These are phyloP conservation scores for Xanthoconium separans DNA, from an alignment of 1,284 basidiomycete genomes.

Conservation along the genomic window DNA sequence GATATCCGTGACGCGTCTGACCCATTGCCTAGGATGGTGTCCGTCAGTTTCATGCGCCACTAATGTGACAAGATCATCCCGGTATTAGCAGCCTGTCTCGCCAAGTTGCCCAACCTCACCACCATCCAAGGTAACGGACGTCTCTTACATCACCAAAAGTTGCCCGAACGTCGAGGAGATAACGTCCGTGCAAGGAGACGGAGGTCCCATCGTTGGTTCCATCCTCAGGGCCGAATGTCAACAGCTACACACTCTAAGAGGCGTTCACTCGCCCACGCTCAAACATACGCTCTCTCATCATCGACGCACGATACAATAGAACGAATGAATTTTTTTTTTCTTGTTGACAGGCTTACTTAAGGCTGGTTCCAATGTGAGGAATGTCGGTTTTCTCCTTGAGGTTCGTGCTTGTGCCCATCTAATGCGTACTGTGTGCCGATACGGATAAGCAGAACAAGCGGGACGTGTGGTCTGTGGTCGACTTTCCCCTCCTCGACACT, in stretches of 20 bases:
- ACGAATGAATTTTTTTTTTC: neutral
- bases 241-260: slow-evolving; percentile 8
- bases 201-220: slow-evolving; percentile 6
- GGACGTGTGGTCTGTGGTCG: neutral
- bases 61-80: slow-evolving; percentile 23
- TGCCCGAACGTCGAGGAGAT: slow-evolving; percentile 32
- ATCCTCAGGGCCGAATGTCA: slow-evolving; percentile 5
- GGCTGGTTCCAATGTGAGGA: slow-evolving; percentile 2
- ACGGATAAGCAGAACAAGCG: neutral
- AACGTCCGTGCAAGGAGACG: slow-evolving; percentile 14
- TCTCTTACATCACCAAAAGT: slow-evolving; percentile 28
- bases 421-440: neutral
- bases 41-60: slow-evolving; percentile 16
- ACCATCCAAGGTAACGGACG: slow-evolving; percentile 26
- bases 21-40: slow-evolving; percentile 6
- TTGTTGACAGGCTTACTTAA: slow-evolving; percentile 4
- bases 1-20: neutral
- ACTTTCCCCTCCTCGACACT: slow-evolving; percentile 1
- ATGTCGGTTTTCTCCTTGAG: neutral
- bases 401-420: neutral
- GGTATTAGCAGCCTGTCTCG: slow-evolving; percentile 32
- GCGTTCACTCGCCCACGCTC: neutral
- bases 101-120: slow-evolving; percentile 34
- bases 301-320: slow-evolving; percentile 1
- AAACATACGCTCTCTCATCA: slow-evolving; percentile 9